These are phyloP conservation scores for Cenchrus purpureus DNA, from an alignment of 176 grass and related monocot species.

Conservation along the genomic window DNA sequence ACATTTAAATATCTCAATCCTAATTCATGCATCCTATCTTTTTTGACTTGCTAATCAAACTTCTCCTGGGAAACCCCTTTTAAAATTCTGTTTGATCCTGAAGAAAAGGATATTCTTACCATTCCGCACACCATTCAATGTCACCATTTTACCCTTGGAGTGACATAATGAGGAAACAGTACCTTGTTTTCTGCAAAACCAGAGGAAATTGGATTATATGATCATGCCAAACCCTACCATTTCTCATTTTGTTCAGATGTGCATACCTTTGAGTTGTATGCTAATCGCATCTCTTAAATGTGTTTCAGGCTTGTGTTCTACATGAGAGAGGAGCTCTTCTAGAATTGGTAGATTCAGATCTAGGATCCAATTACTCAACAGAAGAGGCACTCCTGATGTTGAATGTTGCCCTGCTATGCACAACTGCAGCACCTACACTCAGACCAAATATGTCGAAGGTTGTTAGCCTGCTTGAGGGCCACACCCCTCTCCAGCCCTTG, in stretches of 20 bases:
- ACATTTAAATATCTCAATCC: background rate
- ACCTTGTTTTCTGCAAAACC: background rate
- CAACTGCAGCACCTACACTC: constrained; percentile 80
- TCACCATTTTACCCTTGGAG: constrained; percentile 8
- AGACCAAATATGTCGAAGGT: constrained; percentile 84
- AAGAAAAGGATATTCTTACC: background rate
- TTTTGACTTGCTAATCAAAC: constrained; percentile 8
- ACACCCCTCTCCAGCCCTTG: constrained; percentile 58
- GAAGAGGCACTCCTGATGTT: constrained; percentile 80
- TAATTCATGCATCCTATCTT: background rate
- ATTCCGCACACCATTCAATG: background rate
- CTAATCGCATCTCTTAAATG: constrained; percentile 33
- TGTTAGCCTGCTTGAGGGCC: constrained; percentile 84
- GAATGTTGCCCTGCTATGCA: constrained; percentile 80
- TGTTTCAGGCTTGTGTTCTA: constrained; percentile 78
- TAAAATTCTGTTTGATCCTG: background rate
- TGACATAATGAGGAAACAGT: constrained; percentile 8
- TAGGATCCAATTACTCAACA: constrained; percentile 69
- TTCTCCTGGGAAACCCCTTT: background rate
- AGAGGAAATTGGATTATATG: background rate
- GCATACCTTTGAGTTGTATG: constrained; percentile 34
- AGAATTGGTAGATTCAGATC: constrained; percentile 82
- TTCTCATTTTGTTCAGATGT: constrained; percentile 12
- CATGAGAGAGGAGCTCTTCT: constrained; percentile 72
- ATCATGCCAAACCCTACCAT: constrained; percentile 11